Evolutionary conservation across 805 yeast genomes (phyloP), one percentile per base, ranked within the genome.

Genomic region (Saccharomycopsis oosterbeekiorum): DNA sequence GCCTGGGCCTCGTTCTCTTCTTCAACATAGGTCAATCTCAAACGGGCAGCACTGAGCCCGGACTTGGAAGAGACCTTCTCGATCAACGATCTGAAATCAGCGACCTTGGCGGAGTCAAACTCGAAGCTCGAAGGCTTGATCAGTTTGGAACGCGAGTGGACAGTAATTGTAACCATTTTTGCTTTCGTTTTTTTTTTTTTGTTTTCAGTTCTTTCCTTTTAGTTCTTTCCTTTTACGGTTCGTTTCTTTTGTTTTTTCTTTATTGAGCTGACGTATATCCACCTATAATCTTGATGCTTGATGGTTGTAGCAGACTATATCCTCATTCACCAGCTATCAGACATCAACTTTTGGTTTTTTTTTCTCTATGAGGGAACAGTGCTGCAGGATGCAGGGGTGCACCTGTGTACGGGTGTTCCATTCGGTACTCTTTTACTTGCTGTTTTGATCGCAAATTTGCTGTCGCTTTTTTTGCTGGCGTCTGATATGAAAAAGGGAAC

Each of bases 61-160:
- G 82, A 81, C 19, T 74, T 73, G 34, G 69, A 67, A 34, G 84
- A 76, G 62, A 86, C 71, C 59, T 75, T 69, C 19, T 70, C 69
- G 54, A 77, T 68, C 56, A 85, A 73, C 47, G 53, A 21, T 76
- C 78, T 57, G 71, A 78, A 65, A 77, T 79, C 62, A 71, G 73
- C 65, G 76, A 59, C 24, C 67, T 69, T 21, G 66, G 59, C n/a
- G 67, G 69, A 29, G 70, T 47, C 43, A 29, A 68, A 70, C 50
- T 70, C 75, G 62, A 76, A 73, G 29, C 29, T 19, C 65, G 81
- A 76, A 60, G 80, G 78, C 66, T 78, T 81, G 67, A 87, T 72
- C 39, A 76, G 70, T 68, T 79, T 81, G 15, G 90, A 85, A 63
- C 92, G 82, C 1, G 92, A 80, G 60, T 79, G 77, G 50, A 86